Evolutionary conservation across 2,329 filamentous ascomycete genomes (phyloP).

Genomic region (Zarea fungicola): DNA sequence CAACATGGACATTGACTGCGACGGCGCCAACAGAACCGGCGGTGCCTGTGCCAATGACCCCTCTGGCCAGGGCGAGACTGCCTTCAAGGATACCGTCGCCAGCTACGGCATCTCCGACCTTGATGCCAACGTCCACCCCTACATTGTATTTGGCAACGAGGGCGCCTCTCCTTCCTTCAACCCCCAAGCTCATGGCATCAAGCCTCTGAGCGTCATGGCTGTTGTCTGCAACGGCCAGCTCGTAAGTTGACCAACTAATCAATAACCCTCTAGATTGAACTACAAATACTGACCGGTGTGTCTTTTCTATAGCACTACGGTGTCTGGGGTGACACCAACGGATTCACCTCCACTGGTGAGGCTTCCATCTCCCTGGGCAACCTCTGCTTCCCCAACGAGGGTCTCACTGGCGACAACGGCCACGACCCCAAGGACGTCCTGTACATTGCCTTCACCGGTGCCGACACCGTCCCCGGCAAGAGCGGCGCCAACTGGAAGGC

Average conservation of each 20-base stretch:
- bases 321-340: constrained; percentile 52
- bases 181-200: constrained; percentile 30
- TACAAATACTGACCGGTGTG: too few relatives aligned
- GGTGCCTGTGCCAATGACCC: constrained; percentile 34
- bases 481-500: constrained; percentile 47
- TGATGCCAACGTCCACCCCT: constrained; percentile 41
- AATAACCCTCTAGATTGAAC: too few relatives aligned
- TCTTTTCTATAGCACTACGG: constrained; percentile 36
- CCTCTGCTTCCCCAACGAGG: constrained; percentile 41
- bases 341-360: constrained; percentile 42
- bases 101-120: constrained; percentile 32
- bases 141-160: constrained; percentile 40
- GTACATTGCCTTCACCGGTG: constrained; percentile 50
- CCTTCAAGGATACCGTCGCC: constrained; percentile 32
- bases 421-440: constrained; percentile 50
- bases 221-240: constrained; percentile 42
- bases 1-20: constrained; percentile 49
- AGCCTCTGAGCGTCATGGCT: constrained; percentile 43
- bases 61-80: constrained; percentile 31
- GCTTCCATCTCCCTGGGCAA: constrained; percentile 46
- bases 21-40: constrained; percentile 35
- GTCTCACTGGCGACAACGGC: constrained; percentile 46
- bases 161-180: constrained; percentile 26
- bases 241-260: constrained; percentile 19
- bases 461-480: constrained; percentile 45